Conservation (phyloP, 2,329 filamentous ascomycete genomes). For the Arthrobotrys sinensis region DNA sequence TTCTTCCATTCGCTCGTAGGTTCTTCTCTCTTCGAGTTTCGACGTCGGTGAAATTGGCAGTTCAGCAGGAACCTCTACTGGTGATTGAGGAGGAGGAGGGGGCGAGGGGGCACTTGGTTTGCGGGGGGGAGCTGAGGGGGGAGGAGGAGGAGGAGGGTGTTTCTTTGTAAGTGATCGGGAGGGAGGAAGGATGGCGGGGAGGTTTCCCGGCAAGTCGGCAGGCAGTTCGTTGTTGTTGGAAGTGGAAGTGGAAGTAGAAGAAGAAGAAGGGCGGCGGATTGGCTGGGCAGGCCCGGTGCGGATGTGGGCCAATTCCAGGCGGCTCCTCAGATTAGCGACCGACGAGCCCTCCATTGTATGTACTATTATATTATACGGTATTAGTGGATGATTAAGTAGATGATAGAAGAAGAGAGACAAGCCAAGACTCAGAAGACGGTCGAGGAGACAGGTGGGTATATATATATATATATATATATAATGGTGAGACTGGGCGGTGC, state of each 20-base stretch:
- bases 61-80: not conserved
- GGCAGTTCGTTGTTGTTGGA: not conserved
- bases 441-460: no score
- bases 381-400: not conserved
- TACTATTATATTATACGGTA: not conserved
- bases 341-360: not conserved
- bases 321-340: slow-evolving; percentile 13
- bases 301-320: slow-evolving; percentile 42
- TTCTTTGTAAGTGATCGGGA: no score
- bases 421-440: no score
- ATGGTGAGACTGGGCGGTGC: no score
- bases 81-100: not conserved
- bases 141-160: slow-evolving; percentile 36
- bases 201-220: not conserved
- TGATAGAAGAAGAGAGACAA: not conserved
- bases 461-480: no score
- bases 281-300: slow-evolving; percentile 27
- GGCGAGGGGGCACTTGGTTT: slow-evolving; percentile 6
- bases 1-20: slow-evolving; percentile 17
- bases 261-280: not conserved
- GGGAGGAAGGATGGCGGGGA: not conserved
- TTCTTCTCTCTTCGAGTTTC: slow-evolving; percentile 8
- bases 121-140: slow-evolving; percentile 26
- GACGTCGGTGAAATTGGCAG: not conserved
- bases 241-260: not conserved